These are phyloP conservation scores for Colletotrichum tamarilloi DNA, from an alignment of 2,329 filamentous ascomycete genomes.

Conservation along the genomic window DNA sequence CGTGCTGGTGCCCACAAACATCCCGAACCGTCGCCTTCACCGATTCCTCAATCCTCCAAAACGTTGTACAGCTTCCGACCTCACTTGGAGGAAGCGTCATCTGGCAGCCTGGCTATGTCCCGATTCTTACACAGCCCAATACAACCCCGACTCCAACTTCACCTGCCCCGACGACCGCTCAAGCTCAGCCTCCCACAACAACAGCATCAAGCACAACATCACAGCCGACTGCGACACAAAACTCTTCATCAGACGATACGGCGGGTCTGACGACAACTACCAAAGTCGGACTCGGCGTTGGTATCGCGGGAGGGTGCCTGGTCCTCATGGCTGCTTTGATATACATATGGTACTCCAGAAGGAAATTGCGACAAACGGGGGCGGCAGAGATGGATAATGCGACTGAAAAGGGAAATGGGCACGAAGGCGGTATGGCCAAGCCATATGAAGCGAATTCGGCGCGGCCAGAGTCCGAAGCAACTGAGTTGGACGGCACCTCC, in stretches of 20 bases:
- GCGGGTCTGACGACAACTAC: slow-evolving; percentile 38
- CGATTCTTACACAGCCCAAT: slow-evolving; percentile 27
- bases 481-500: neutral
- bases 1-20: slow-evolving; percentile 44
- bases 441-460: neutral
- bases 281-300: slow-evolving; percentile 41
- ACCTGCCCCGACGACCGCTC: neutral
- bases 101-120: slow-evolving; percentile 40
- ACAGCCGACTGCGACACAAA: neutral
- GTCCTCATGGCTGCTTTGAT: slow-evolving; percentile 37
- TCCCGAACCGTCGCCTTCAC: slow-evolving; percentile 41
- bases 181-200: slow-evolving; percentile 9
- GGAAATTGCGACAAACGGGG: slow-evolving; percentile 3
- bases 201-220: neutral
- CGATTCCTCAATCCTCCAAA: slow-evolving; percentile 39
- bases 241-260: neutral
- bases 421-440: neutral
- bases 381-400: neutral
- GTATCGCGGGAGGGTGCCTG: slow-evolving; percentile 35
- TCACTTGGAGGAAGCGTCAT: slow-evolving; percentile 40
- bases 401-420: neutral
- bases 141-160: neutral
- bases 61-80: slow-evolving; percentile 43
- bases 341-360: slow-evolving; percentile 37
- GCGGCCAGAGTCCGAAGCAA: neutral